Conservation (phyloP, 768 basidiomycete genomes). For the Cantharellus anzutake region DNA sequence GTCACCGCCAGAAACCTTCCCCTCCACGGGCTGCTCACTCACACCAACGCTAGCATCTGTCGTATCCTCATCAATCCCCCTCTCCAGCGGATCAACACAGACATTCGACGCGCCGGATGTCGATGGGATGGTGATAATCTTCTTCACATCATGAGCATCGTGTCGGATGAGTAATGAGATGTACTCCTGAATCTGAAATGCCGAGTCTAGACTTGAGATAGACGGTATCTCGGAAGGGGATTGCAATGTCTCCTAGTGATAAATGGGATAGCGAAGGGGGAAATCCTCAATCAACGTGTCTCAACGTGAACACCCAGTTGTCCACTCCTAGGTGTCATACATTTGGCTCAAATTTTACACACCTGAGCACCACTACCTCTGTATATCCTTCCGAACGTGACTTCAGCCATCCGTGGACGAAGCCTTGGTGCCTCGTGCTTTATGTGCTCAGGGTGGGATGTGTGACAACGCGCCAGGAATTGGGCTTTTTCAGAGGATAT, state of each 20-base stretch:
- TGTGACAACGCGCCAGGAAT: no score
- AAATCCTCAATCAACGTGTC: no score
- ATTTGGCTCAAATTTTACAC: no score
- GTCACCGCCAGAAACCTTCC: neutral
- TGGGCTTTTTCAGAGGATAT: no score
- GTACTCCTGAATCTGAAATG: constrained; percentile 90
- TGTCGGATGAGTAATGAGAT: constrained; percentile 70
- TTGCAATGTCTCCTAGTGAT: neutral
- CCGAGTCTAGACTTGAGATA: constrained; percentile 43
- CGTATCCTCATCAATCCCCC: constrained; percentile 13
- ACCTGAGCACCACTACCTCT: no score
- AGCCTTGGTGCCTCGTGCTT: no score
- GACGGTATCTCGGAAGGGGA: constrained; percentile 8
- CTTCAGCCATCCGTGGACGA: no score
- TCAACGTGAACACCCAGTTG: no score
- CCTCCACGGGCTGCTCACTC: neutral
- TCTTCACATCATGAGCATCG: constrained; percentile 76
- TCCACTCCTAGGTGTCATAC: no score
- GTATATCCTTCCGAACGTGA: no score
- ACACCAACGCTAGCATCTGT: constrained; percentile 15
- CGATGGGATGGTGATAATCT: constrained; percentile 54
- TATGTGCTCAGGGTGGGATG: no score
- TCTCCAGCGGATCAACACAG: constrained; percentile 16
- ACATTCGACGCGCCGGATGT: constrained; percentile 1
- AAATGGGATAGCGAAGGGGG: no score